A percentile compares a stretch with the other conserved stretches of the same genome.
These are phyloP conservation scores for Pseudogymnoascus sp. DNA, from an alignment of 2,329 filamentous ascomycete species.

Conservation along the genomic window DNA sequence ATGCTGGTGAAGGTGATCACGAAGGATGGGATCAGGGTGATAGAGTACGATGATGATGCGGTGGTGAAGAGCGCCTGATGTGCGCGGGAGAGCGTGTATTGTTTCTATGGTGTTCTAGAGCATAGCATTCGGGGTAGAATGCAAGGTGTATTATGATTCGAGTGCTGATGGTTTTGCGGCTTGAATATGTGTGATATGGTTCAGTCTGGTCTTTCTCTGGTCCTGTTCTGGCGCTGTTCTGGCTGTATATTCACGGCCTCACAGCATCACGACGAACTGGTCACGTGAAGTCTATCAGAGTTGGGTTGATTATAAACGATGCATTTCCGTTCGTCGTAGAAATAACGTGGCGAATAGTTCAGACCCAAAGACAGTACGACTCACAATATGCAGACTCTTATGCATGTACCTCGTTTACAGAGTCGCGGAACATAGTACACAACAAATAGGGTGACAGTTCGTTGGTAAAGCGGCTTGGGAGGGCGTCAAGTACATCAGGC, in stretches of 20 bases:
- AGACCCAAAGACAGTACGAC: not conserved
- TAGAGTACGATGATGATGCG: slow-evolving; percentile 69
- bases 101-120: slow-evolving; percentile 24
- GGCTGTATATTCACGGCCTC: not conserved
- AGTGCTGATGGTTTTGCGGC: not conserved
- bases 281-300: not conserved
- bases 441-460: too few species aligned
- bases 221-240: not conserved
- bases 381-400: not conserved
- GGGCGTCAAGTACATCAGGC: not conserved
- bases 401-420: not conserved
- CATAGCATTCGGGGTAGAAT: slow-evolving; percentile 22
- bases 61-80: slow-evolving; percentile 13
- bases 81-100: not conserved
- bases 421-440: not conserved
- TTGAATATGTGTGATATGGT: not conserved
- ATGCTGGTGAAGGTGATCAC: slow-evolving; percentile 91
- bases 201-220: not conserved
- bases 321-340: not conserved
- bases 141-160: slow-evolving; percentile 6
- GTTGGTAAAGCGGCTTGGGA: not conserved
- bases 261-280: not conserved
- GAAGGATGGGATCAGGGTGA: slow-evolving; percentile 81
- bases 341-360: not conserved
- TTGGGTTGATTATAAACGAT: not conserved